These are phyloP conservation scores for Eutreptiella sp. DNA, from an alignment of 208 protist species.

Conservation along the genomic window DNA sequence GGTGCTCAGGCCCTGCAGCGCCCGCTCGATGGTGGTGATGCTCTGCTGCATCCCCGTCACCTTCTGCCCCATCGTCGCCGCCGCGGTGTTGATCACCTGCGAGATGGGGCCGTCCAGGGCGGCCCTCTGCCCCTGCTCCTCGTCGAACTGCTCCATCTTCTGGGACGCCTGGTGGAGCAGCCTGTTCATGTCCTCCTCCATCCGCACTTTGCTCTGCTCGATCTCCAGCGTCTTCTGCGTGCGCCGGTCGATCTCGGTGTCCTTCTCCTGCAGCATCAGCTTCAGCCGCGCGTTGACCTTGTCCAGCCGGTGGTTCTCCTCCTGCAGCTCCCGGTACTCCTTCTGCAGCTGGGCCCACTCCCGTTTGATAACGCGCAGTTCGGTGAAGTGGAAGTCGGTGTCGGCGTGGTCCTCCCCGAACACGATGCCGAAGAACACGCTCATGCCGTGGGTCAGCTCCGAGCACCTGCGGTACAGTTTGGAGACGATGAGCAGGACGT, in stretches of 20 bases:
- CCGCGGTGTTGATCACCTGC: no score
- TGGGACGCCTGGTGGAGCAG: constrained; percentile 78
- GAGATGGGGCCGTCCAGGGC: no score
- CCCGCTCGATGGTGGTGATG: no score
- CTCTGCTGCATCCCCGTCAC: no score
- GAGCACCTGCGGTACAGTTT: constrained; percentile 68
- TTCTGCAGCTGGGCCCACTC: constrained; percentile 55
- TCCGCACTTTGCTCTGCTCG: constrained; percentile 60
- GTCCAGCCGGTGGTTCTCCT: constrained; percentile 50
- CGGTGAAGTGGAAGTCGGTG: constrained; percentile 75
- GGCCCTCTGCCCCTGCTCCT: no score
- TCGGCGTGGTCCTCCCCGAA: constrained; percentile 72
- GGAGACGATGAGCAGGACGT: constrained; percentile 72
- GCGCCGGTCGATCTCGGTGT: constrained; percentile 63
- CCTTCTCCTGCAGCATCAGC: constrained; percentile 58
- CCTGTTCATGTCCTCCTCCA: constrained; percentile 82
- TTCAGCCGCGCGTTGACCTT: constrained; percentile 46
- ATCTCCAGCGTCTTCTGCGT: constrained; percentile 62
- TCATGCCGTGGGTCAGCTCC: constrained; percentile 63
- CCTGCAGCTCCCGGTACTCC: constrained; percentile 52
- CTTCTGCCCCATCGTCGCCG: no score
- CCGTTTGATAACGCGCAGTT: constrained; percentile 65
- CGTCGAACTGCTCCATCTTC: no score
- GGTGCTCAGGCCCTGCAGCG: no score
- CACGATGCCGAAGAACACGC: constrained; percentile 70